Evolutionary conservation across 176 grass and related monocot species (phyloP).

Genomic region (Hyparrhenia diplandra): DNA sequence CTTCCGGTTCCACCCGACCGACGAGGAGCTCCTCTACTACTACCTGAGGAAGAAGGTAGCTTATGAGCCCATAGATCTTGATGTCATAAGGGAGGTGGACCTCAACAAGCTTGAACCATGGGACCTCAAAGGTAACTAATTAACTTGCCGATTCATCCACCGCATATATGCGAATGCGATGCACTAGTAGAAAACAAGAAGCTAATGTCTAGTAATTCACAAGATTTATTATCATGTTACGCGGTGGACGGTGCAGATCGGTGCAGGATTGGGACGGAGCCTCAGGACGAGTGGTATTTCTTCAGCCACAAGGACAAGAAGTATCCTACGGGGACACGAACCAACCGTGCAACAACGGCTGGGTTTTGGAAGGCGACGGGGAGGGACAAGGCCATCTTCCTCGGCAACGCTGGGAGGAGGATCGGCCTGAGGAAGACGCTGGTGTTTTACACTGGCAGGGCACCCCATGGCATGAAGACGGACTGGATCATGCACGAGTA

Average conservation of each 20-base stretch:
- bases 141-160: background rate
- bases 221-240: background rate
- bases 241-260: conserved; percentile 46
- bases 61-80: conserved; percentile 70
- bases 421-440: conserved; percentile 87
- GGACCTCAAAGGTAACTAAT: conserved; percentile 68
- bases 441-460: conserved; percentile 89
- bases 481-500: conserved; percentile 99
- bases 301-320: conserved; percentile 99
- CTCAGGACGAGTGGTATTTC: conserved; percentile 88
- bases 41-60: conserved; percentile 82
- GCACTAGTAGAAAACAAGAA: background rate
- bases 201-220: background rate
- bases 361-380: conserved; percentile 84
- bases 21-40: conserved; percentile 84
- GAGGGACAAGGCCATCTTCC: conserved; percentile 65
- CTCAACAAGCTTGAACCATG: conserved; percentile 92
- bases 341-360: conserved; percentile 59
- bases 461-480: conserved; percentile 65
- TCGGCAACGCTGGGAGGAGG: conserved; percentile 33
- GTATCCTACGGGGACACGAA: conserved; percentile 79
- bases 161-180: background rate
- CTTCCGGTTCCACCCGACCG: conserved; percentile 84
- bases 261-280: conserved; percentile 65
- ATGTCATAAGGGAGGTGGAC: conserved; percentile 79